Percentiles rank a stretch among this genome's conserved stretches.
Evolutionary conservation across 495 filamentous ascomycete species (phyloP).

Genomic region (Barbatosphaeria neglecta): DNA sequence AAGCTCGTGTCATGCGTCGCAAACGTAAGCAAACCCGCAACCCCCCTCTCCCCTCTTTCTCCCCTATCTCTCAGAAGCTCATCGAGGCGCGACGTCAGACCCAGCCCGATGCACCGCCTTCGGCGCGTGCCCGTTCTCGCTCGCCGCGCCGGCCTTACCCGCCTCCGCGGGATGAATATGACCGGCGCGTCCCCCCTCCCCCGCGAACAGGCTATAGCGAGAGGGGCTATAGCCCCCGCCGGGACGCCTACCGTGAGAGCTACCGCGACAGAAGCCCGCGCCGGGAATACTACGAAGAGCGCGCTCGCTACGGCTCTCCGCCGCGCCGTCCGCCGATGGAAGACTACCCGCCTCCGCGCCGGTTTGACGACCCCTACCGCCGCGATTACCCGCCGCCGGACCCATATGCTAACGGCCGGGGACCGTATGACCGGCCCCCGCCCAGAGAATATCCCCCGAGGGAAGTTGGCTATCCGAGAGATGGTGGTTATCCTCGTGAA

Average conservation of each 20-base stretch:
- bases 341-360: conserved; percentile 58
- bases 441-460: conserved; percentile 42
- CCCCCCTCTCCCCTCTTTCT: not conserved
- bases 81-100: conserved; percentile 19
- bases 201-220: not conserved
- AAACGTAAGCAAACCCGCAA: conserved; percentile 53
- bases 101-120: conserved; percentile 44
- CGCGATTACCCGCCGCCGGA: conserved; percentile 50
- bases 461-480: conserved; percentile 36
- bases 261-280: conserved; percentile 79
- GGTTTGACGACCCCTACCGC: conserved; percentile 53
- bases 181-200: conserved; percentile 61
- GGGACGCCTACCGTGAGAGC: conserved; percentile 47
- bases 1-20: conserved; percentile 68
- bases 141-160: conserved; percentile 49
- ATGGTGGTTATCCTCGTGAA: conserved; percentile 32
- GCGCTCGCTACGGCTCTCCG: conserved; percentile 66
- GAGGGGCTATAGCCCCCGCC: conserved; percentile 64
- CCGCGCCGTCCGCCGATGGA: conserved; percentile 61
- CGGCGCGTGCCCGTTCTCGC: conserved; percentile 68
- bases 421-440: conserved; percentile 46
- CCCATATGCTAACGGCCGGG: conserved; percentile 53
- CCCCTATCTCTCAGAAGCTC: not conserved
- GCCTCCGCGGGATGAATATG: conserved; percentile 58
- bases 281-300: conserved; percentile 76